Evolutionary conservation across 257 asterid species (phyloP).

Genomic region (Nicotiana attenuata): DNA sequence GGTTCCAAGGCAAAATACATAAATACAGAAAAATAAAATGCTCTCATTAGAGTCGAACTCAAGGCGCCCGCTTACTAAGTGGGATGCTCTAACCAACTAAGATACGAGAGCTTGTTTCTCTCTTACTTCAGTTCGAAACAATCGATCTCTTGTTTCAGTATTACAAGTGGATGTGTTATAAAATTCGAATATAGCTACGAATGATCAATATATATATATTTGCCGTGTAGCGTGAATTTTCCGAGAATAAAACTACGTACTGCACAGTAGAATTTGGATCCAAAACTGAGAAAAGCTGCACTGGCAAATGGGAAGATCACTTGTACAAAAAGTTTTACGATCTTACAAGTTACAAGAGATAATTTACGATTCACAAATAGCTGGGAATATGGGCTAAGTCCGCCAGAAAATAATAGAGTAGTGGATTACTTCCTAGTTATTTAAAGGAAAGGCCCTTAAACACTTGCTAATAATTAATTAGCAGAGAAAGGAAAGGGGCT

Average conservation of each 20-base stretch:
- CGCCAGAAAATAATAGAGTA: not conserved
- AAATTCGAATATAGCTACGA: too few species aligned
- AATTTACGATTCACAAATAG: slow-evolving; percentile 2
- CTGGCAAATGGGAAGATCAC: not conserved
- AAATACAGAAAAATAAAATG: too few species aligned
- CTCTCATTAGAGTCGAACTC: too few species aligned
- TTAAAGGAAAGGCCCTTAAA: not conserved
- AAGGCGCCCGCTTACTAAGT: too few species aligned
- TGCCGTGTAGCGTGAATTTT: too few species aligned
- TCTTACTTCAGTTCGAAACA: too few species aligned
- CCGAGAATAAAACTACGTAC: not conserved
- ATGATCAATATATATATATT: too few species aligned
- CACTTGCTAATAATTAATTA: not conserved
- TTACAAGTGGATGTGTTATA: too few species aligned
- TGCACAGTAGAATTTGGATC: not conserved
- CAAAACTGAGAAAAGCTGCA: not conserved
- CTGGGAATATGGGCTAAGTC: not conserved
- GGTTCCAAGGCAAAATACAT: too few species aligned
- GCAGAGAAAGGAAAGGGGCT: slow-evolving; percentile 1
- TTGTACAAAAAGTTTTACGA: not conserved
- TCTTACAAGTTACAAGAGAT: not conserved
- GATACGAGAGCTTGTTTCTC: too few species aligned
- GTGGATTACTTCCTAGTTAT: not conserved
- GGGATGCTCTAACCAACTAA: too few species aligned
- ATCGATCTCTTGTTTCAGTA: too few species aligned